These are phyloP conservation scores for Stromatinia cepivora DNA, from an alignment of 2,329 filamentous ascomycete genomes.

Conservation along the genomic window DNA sequence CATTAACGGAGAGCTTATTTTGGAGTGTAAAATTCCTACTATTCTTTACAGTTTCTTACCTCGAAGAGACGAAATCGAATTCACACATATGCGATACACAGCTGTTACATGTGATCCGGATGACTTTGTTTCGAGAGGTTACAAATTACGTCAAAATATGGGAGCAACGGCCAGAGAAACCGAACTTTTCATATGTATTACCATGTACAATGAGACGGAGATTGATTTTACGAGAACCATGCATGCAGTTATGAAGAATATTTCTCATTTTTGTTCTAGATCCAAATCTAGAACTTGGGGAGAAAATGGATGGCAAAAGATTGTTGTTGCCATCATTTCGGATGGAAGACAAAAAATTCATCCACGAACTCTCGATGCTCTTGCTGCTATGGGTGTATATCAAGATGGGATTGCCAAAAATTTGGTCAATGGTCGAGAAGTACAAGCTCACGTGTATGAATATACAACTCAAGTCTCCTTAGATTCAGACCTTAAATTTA, in stretches of 20 bases:
- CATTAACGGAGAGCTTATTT: conserved; percentile 94
- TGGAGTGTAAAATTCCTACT: conserved; percentile 98
- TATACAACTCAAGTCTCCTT: conserved; percentile 98
- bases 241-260: conserved; percentile 98
- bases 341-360: conserved; percentile 94
- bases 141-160: conserved; percentile 90
- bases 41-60: conserved; percentile 97
- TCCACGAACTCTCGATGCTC: conserved; percentile 85
- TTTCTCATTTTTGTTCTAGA: conserved; percentile 91
- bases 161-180: conserved; percentile 83
- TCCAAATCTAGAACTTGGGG: conserved; percentile 95
- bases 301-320: conserved; percentile 97
- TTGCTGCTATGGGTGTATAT: conserved; percentile 97
- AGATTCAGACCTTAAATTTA: conserved; percentile 95
- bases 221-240: conserved; percentile 96
- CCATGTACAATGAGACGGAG: conserved; percentile 99
- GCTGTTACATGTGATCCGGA: conserved; percentile 98
- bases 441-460: conserved; percentile 96
- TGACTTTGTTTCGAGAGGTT: conserved; percentile 84
- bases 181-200: conserved; percentile 93
- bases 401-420: conserved; percentile 99
- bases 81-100: conserved; percentile 98
- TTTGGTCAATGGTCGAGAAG: conserved; percentile 91
- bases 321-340: conserved; percentile 94
- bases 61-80: conserved; percentile 87